Base-by-base conservation (phyloP, 768 basidiomycete genomes). In the Lactarius hengduanensis region DNA sequence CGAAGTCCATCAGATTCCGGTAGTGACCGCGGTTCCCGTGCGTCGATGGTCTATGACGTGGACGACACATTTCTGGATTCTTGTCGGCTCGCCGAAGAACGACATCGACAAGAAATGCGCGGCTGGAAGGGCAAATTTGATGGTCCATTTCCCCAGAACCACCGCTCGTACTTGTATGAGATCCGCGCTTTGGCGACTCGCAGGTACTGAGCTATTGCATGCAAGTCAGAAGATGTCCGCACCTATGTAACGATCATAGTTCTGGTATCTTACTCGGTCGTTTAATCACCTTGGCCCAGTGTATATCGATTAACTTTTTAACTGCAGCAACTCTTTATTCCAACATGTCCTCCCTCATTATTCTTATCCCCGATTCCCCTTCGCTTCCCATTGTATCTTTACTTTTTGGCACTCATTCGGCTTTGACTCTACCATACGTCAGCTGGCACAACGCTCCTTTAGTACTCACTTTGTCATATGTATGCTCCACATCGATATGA, bases 111-210 rank as follows among this genome's bases (percentile, higher is more conserved):
- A 28, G 95, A 97, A 78, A 90, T 94, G 83, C 89, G 86, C 70
- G 91, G 91, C 5, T 96, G 94, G 95, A 76, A 76, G 34, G 71
- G 70, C 40, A 71, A 72, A 43, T 61, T 57, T 5, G 54, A 61
- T 54, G 73, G 69, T 36, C 66, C 74, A 22, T 73, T 67, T 64
- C 72, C 71, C 30, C 80, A 83, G 62, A 79, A 83, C 40, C 87
- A 88, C 73, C 85, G 88, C 65, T 83, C 84, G 45, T 82, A 85
- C 72, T 80, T 94, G 41, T 90, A 85, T 76, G 92, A 94, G 76
- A 93, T 94, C 67, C 86, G 92, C 69, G 89, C 88, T 30, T 83
- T 94, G 64, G 92, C 92, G 18, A 92, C 90, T n/a, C 85, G 91
- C 75, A 88, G 86, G 75, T 92, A 93, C 77, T 69, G 69, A 71